phyloP scores from a whole-genome alignment of 352 stramenopile species.

The Vaucheria bursata region DNA sequence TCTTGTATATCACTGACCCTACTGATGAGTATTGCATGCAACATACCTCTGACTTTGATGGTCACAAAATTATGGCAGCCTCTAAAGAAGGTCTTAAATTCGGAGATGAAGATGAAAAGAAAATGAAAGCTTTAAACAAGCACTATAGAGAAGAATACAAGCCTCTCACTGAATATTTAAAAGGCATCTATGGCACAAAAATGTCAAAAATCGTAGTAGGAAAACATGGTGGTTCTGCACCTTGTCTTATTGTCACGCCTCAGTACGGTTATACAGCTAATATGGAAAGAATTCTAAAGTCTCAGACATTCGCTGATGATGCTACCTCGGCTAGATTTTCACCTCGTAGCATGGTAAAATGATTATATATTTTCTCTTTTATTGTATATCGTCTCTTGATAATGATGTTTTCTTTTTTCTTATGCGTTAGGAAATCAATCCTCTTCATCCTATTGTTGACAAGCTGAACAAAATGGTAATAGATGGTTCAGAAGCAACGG shows the following conservation, averaged over 20 bases:
- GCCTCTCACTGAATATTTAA: slow-evolving; percentile 85
- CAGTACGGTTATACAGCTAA: slow-evolving; percentile 96
- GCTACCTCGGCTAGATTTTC: background rate
- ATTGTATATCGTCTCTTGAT: background rate
- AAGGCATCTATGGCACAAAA: slow-evolving; percentile 71
- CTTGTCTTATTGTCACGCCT: slow-evolving; percentile 88
- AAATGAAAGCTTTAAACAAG: slow-evolving; percentile 84
- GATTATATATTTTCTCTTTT: background rate
- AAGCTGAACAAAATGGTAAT: slow-evolving; percentile 79
- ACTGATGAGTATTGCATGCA: slow-evolving; percentile 94
- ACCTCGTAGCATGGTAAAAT: background rate
- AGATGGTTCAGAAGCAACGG: slow-evolving; percentile 60
- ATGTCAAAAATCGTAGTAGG: slow-evolving; percentile 60
- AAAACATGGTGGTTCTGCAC: slow-evolving; percentile 78
- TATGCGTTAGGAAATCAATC: slow-evolving; percentile 82
- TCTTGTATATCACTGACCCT: slow-evolving; percentile 95
- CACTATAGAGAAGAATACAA: slow-evolving; percentile 93
- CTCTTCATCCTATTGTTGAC: slow-evolving; percentile 91
- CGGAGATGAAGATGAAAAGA: slow-evolving; percentile 91
- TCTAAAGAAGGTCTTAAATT: slow-evolving; percentile 97
- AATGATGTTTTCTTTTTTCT: background rate
- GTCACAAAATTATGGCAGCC: slow-evolving; percentile 41
- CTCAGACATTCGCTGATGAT: slow-evolving; percentile 84
- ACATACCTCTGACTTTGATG: slow-evolving; percentile 77
- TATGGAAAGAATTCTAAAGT: slow-evolving; percentile 98